Base-by-base conservation (phyloP, 2,329 filamentous ascomycete species). In the Colletotrichum plurivorum region DNA sequence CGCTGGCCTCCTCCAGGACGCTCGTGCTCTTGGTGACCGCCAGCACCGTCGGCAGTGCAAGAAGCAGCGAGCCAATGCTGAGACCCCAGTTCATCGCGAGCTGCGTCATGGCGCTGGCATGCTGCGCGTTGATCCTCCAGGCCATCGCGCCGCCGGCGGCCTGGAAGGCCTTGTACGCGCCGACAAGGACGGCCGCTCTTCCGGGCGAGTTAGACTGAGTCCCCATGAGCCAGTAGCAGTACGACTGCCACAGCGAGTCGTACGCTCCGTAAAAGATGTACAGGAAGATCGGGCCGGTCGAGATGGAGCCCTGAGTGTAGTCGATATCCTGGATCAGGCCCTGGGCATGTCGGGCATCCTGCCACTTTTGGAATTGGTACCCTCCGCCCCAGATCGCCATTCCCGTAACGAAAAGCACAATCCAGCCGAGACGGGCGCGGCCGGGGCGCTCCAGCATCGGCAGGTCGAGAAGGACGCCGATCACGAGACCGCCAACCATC, bases 221-320 rank as follows among this genome's bases (percentile, higher is more conserved):
- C 12, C 84, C 83, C 62, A 85, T 82, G n/a, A 84, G 74, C 89
- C 89, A 92, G 81, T 92, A 91, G 59, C 89, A 87, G 71, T 69
- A 82, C 86, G 2, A 87, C 77, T 92, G 90, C 89, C 89, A 92
- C 18, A 89, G 83, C 1, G 90, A 89, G 76, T 93, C 91, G 74
- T 89, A 91, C 70, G 88, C 85, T 48, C 91, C 90, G 75, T 92
- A 93, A 79, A 91, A 92, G 76, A 92, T 89, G 81, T 92, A 92
- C 15, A 93, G 81, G 73, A 92, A 88, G 73, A 93, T 90, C 10
- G 90, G 90, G 0, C 89, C 90, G 6, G 84, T 83, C 59, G 87
- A 90, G 48, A 84, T 81, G 48, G 77, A 71, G 45, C 83, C 84
- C 39, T 82, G 73, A 12, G 78, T 84, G 70, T 83, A 87, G 73